phyloP scores from a whole-genome alignment of 768 basidiomycete species.

The Fomitopsis serialis region DNA sequence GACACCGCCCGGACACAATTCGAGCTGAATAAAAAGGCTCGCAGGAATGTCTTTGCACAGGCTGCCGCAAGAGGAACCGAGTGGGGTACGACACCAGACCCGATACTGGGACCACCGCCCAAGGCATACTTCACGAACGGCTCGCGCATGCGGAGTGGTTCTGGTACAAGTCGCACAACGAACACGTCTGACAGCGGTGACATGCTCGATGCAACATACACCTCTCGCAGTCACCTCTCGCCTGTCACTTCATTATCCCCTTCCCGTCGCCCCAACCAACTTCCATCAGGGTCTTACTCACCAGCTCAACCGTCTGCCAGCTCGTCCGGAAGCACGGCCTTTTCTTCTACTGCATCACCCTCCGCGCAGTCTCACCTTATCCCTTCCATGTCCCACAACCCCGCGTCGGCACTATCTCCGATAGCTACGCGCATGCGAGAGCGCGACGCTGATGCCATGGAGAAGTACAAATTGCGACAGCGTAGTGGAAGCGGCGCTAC shows the following conservation, averaged over 20 bases:
- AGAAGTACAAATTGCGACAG: slow-evolving; percentile 78
- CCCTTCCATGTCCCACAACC: slow-evolving; percentile 27
- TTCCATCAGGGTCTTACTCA: slow-evolving; percentile 54
- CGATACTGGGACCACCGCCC: slow-evolving; percentile 35
- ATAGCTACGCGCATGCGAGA: slow-evolving; percentile 78
- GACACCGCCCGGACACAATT: slow-evolving; percentile 76
- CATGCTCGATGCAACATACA: slow-evolving; percentile 39
- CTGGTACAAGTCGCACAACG: slow-evolving; percentile 75
- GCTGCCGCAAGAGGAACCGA: slow-evolving; percentile 65
- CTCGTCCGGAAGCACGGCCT: slow-evolving; percentile 32
- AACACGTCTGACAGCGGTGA: slow-evolving; percentile 73
- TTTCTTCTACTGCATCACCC: slow-evolving; percentile 36
- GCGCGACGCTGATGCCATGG: slow-evolving; percentile 82
- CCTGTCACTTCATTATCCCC: slow-evolving; percentile 26
- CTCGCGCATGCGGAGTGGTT: slow-evolving; percentile 69
- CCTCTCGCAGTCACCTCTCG: slow-evolving; percentile 43
- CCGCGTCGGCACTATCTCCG: slow-evolving; percentile 59
- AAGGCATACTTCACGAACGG: slow-evolving; percentile 30
- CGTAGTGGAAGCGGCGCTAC: slow-evolving; percentile 77
- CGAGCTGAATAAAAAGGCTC: slow-evolving; percentile 73
- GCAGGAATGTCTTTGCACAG: slow-evolving; percentile 68
- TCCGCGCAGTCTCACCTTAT: slow-evolving; percentile 30
- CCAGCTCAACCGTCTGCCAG: slow-evolving; percentile 46
- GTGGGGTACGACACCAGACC: slow-evolving; percentile 35
- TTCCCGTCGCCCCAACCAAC: slow-evolving; percentile 18